These are phyloP conservation scores for Moricandia arvensis DNA, from an alignment of 345 rosid genomes.

Conservation along the genomic window DNA sequence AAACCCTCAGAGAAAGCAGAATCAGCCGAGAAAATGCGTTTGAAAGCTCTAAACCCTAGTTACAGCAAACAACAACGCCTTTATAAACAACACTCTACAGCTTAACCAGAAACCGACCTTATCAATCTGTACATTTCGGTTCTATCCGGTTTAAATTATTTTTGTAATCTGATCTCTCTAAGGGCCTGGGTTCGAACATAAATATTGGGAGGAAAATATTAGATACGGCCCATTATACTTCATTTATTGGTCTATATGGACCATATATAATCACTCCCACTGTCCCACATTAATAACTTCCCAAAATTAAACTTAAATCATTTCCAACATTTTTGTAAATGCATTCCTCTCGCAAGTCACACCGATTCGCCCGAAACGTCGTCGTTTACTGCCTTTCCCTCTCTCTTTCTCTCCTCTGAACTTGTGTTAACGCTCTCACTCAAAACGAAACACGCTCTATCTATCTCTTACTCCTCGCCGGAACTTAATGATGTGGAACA, in stretches of 20 bases:
- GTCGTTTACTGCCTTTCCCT: conserved; percentile 4
- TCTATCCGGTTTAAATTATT: too few relatives aligned
- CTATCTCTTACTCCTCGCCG: conserved; percentile 10
- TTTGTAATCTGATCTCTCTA: too few relatives aligned
- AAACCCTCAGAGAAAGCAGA: neutral
- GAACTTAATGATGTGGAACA: conserved; percentile 2
- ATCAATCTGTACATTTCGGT: too few relatives aligned
- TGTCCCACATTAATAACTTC: neutral
- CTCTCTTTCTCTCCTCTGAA: neutral
- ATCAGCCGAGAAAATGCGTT: conserved; percentile 22
- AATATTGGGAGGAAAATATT: neutral
- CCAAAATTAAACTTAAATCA: neutral
- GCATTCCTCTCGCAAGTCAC: neutral
- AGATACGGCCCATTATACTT: neutral
- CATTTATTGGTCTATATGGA: neutral
- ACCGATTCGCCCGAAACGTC: conserved; percentile 4
- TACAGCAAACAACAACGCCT: neutral
- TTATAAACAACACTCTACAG: neutral
- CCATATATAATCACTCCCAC: neutral
- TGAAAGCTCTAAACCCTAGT: conserved; percentile 10
- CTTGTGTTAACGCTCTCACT: neutral
- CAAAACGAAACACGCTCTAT: conserved; percentile 1
- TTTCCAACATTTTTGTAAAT: neutral
- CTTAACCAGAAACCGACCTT: neutral
- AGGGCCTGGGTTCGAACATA: too few relatives aligned